A percentile compares a stretch with the other conserved stretches of the same genome.
Evolutionary conservation across 2,329 filamentous ascomycete genomes (phyloP).

Genomic region (Aspergillus uvarum): DNA sequence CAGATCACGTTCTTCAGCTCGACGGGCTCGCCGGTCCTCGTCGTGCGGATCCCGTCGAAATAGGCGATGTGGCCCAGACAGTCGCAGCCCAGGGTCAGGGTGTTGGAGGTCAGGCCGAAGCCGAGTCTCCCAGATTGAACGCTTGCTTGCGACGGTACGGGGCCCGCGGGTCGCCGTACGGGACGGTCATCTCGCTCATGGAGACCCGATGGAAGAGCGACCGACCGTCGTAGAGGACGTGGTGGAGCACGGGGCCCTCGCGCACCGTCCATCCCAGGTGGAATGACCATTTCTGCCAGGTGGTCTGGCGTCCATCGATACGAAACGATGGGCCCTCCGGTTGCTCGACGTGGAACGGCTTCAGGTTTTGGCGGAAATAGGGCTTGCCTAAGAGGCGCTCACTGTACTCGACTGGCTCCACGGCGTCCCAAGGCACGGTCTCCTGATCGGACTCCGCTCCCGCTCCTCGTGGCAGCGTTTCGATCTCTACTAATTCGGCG

Average conservation of each 20-base stretch:
- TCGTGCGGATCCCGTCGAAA: slow-evolving; percentile 41
- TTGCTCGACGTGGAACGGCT: slow-evolving; percentile 38
- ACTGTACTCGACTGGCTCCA: slow-evolving; percentile 33
- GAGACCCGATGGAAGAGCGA: slow-evolving; percentile 45
- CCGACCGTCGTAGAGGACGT: slow-evolving; percentile 41
- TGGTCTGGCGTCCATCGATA: slow-evolving; percentile 28
- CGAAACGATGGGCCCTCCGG: slow-evolving; percentile 39
- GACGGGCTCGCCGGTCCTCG: slow-evolving; percentile 33
- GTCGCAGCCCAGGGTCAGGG: slow-evolving; percentile 44
- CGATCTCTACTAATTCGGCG: slow-evolving; percentile 52
- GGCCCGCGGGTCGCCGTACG: slow-evolving; percentile 43
- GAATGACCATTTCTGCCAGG: slow-evolving; percentile 48
- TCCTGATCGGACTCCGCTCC: slow-evolving; percentile 40
- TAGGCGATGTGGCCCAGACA: slow-evolving; percentile 43
- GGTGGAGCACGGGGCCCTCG: slow-evolving; percentile 44
- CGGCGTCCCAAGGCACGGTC: slow-evolving; percentile 41
- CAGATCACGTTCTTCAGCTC: slow-evolving; percentile 45
- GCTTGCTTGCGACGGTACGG: slow-evolving; percentile 46
- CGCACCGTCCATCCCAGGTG: slow-evolving; percentile 47
- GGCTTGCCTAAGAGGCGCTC: slow-evolving; percentile 27
- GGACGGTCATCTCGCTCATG: slow-evolving; percentile 47
- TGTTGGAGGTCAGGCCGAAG: slow-evolving; percentile 46
- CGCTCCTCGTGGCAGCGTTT: slow-evolving; percentile 47
- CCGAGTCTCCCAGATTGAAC: slow-evolving; percentile 47
- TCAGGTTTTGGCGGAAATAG: slow-evolving; percentile 32